These are phyloP conservation scores for Panicum miliaceum DNA, from an alignment of 176 grass and related monocot genomes.

Conservation along the genomic window DNA sequence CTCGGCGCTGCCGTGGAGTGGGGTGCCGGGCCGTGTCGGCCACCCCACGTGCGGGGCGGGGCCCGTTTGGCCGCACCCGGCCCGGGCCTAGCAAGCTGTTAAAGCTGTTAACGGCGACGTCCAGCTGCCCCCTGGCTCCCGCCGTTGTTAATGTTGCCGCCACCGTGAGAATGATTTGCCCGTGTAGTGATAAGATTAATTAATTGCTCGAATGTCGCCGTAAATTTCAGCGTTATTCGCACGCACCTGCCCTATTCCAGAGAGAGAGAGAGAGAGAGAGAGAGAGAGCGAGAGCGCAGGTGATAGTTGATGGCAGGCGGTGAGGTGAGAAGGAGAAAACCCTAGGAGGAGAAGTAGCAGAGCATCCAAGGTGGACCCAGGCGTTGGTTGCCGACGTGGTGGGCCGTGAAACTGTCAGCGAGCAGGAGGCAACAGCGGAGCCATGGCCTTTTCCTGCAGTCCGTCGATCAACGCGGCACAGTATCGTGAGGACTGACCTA, in stretches of 20 bases:
- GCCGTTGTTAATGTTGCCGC: background rate
- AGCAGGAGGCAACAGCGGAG: conserved; percentile 1
- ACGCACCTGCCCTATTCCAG: background rate
- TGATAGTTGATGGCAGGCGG: background rate
- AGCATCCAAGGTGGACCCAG: background rate
- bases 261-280: background rate
- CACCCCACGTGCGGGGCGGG: conserved; percentile 26
- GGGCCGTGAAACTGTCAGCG: background rate
- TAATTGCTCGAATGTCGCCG: background rate
- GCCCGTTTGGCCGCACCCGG: background rate
- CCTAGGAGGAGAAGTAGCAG: too few species aligned
- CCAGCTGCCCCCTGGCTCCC: background rate
- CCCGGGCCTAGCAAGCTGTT: background rate
- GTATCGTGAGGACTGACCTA: background rate
- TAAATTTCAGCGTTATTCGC: background rate
- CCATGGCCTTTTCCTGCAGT: conserved; percentile 1
- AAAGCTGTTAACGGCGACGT: background rate
- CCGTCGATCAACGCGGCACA: background rate
- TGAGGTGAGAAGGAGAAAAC: too few species aligned
- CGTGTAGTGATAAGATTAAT: background rate
- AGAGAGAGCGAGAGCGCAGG: too few species aligned
- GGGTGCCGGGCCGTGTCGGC: background rate
- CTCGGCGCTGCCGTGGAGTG: conserved; percentile 23
- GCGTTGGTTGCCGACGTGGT: background rate
- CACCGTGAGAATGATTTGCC: conserved; percentile 1